A percentile compares a stretch with the other conserved stretches of the same genome.
Evolutionary conservation across 2,329 filamentous ascomycete species (phyloP).

Genomic region (Scortechinia acanthostroma): DNA sequence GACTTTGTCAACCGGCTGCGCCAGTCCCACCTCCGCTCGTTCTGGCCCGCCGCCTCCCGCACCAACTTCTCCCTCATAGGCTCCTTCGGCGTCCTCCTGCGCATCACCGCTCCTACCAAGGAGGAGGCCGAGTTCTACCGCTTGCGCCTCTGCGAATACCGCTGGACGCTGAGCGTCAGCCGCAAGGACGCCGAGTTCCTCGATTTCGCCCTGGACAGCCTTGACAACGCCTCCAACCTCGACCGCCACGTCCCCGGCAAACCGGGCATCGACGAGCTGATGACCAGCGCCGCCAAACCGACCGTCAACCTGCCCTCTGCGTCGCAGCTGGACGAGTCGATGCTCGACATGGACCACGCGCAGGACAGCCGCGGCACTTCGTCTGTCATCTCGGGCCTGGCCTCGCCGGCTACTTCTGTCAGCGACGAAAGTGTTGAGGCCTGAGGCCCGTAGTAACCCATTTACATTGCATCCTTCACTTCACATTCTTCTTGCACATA

Average conservation of each 20-base stretch:
- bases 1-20: slow-evolving; percentile 31
- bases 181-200: slow-evolving; percentile 31
- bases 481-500: no score
- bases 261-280: slow-evolving; percentile 1
- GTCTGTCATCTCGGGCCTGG: neutral
- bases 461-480: no score
- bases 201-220: slow-evolving; percentile 9
- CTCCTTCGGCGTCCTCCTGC: slow-evolving; percentile 27
- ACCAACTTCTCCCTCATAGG: slow-evolving; percentile 30
- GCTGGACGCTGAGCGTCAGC: slow-evolving; percentile 29
- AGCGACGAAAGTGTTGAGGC: slow-evolving; percentile 2
- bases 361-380: neutral
- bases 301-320: no score
- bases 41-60: slow-evolving; percentile 34
- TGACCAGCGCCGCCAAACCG: neutral
- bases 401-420: neutral
- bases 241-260: neutral
- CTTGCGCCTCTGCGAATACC: slow-evolving; percentile 25
- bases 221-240: neutral
- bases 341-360: neutral
- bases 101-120: slow-evolving; percentile 17
- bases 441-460: no score
- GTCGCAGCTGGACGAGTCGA: neutral
- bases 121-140: slow-evolving; percentile 23
- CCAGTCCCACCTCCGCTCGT: slow-evolving; percentile 32